Evolutionary conservation across 139 green algal species (phyloP), one percentile per base, ranked within the genome.

Genomic region (Volvox africanus): DNA sequence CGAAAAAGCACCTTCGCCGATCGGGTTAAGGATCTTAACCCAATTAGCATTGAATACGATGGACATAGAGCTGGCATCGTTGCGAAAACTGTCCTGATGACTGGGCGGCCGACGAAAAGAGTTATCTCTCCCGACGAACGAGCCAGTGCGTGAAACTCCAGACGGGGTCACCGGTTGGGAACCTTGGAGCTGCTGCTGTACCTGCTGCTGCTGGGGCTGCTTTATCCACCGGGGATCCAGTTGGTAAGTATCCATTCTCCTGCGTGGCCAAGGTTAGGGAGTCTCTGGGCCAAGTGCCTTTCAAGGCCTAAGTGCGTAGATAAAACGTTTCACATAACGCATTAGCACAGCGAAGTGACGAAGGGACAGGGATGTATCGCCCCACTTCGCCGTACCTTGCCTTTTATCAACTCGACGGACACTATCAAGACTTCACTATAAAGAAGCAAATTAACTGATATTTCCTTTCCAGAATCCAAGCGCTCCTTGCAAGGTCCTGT

Each of bases 1-100:
- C 18, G 87, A 92, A 62, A 94, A 94, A 0, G 92, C 92, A 5
- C 92, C 92, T 75, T 94, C 92, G 17, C 92, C 92, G 61, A 94
- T 94, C 1, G 90, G 92, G 30, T 89, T 92, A 1, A 88, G 28
- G 20, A 94, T 79, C 24, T 85, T 86, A 1, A 94, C 92, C 92
- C 92, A 94, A 35, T 44, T 84, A 3, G 92, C 87, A 33, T 82
- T 93, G 61, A 94, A 93, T 12, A 94, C 92, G 24, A 91, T 86
- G 22, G 28, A 71, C 68, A 91, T 82, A 19, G 76, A 86, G 76
- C 61, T 85, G 5, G 87, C 28, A 32, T 85, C 75, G 24, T 79
- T 91, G 22, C 87, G 61, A 62, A 91, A 85, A 32, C 32, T 67
- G 76, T 86, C 76, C 24, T 91, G 61, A 33, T 91, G 75, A 44